phyloP scores from a whole-genome alignment of 306 rosid genomes.

The Castanea sativa region DNA sequence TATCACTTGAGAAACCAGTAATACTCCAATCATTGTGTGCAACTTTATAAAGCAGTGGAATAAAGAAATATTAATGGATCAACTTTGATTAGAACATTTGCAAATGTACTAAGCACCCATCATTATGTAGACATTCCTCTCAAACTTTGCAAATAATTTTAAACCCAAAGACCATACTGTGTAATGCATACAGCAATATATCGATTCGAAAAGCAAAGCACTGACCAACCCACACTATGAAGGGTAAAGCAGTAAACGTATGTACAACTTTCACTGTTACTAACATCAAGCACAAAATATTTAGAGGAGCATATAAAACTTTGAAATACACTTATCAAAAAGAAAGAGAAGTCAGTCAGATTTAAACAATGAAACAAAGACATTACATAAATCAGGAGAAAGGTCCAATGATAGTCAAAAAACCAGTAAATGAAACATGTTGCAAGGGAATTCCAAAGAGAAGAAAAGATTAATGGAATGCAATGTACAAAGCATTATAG shows the following conservation, averaged over 20 bases:
- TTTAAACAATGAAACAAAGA: not conserved
- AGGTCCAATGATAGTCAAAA: not conserved
- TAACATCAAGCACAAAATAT: not conserved
- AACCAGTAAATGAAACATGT: constrained; percentile 15
- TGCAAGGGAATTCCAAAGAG: not conserved
- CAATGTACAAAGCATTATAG: not conserved
- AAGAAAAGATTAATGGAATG: not conserved
- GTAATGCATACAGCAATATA: too few relatives aligned
- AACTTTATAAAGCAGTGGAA: too few relatives aligned
- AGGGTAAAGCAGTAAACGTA: too few relatives aligned
- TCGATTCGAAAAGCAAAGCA: too few relatives aligned
- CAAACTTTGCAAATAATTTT: not conserved
- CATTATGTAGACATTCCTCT: not conserved
- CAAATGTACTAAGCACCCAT: not conserved
- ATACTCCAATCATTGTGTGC: not conserved
- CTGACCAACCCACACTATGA: too few relatives aligned
- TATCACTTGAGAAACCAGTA: not conserved
- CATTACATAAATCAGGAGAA: not conserved
- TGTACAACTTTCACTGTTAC: not conserved
- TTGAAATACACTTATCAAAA: not conserved
- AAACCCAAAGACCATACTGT: too few relatives aligned
- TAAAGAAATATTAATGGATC: too few relatives aligned
- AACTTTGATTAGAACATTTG: not conserved
- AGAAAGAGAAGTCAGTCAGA: not conserved
- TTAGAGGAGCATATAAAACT: not conserved